A percentile compares a stretch with the other conserved stretches of the same genome.
phyloP scores from a whole-genome alignment of 768 basidiomycete genomes.

The Lactifluus volemus region DNA sequence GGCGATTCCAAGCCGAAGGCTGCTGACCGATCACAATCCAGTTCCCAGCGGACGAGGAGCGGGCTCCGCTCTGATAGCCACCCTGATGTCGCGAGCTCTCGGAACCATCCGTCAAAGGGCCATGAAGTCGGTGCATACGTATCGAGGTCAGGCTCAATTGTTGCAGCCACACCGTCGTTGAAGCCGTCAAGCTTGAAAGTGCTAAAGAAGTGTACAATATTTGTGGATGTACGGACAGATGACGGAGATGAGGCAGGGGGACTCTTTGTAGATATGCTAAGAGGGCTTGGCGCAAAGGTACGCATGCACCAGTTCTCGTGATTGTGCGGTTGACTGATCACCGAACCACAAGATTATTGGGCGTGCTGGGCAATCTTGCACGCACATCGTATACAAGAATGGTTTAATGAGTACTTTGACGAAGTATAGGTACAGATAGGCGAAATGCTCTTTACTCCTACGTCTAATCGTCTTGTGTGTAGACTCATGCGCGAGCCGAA shows the following conservation, averaged over 20 bases:
- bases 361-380: conserved; percentile 64
- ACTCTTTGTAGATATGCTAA: conserved; percentile 78
- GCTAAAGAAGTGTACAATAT: conserved; percentile 67
- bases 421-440: conserved; percentile 49
- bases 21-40: conserved; percentile 16
- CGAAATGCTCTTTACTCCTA: background rate
- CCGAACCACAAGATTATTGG: conserved; percentile 40
- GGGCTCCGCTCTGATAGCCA: conserved; percentile 14
- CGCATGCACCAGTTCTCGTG: background rate
- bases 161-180: conserved; percentile 24
- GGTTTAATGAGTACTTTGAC: conserved; percentile 66
- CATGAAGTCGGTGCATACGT: conserved; percentile 21
- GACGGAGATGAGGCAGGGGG: conserved; percentile 75
- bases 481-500: conserved; percentile 59
- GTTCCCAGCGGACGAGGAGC: conserved; percentile 12
- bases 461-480: background rate
- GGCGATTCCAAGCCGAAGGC: conserved; percentile 17
- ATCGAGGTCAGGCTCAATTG: conserved; percentile 22
- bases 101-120: conserved; percentile 28
- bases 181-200: conserved; percentile 35
- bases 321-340: background rate
- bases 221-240: conserved; percentile 71
- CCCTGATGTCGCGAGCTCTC: conserved; percentile 17
- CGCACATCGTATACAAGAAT: conserved; percentile 82
- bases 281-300: conserved; percentile 73